Conservation (phyloP, 345 rosid species). For the Toxicodendron radicans region DNA sequence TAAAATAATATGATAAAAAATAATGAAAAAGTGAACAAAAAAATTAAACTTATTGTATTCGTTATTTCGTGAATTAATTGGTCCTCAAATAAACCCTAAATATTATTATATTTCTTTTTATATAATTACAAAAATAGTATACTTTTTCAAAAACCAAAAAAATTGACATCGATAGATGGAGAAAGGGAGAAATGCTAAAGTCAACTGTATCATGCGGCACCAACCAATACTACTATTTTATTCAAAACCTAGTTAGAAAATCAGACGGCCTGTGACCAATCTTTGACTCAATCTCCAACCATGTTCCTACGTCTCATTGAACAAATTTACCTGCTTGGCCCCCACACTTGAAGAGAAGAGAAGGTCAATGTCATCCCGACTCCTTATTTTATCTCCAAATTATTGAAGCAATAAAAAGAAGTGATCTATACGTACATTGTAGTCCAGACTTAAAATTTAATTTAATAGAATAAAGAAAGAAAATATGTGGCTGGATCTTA, state of each 20-base stretch:
- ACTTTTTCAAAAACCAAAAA: too few species aligned
- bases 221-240: slow-evolving; percentile 1
- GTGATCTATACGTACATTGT: background rate
- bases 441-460: background rate
- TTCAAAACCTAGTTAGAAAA: background rate
- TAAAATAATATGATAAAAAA: too few species aligned
- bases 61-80: too few species aligned
- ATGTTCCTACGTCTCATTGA: slow-evolving; percentile 11
- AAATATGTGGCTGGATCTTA: slow-evolving; percentile 20
- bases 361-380: slow-evolving; percentile 14
- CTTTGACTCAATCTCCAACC: slow-evolving; percentile 29
- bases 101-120: too few species aligned
- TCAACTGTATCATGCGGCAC: slow-evolving; percentile 48
- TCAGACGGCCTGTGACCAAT: slow-evolving; percentile 28
- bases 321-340: slow-evolving; percentile 20
- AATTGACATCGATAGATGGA: background rate
- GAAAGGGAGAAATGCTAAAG: slow-evolving; percentile 3
- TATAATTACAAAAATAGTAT: too few species aligned
- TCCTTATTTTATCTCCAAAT: background rate
- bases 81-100: too few species aligned
- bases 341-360: slow-evolving; percentile 11
- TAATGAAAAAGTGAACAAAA: too few species aligned
- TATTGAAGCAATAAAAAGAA: background rate
- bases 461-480: background rate
- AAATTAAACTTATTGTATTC: too few species aligned